These are phyloP conservation scores for Botrytis tulipae DNA, from an alignment of 2,329 filamentous ascomycete genomes.

Conservation along the genomic window DNA sequence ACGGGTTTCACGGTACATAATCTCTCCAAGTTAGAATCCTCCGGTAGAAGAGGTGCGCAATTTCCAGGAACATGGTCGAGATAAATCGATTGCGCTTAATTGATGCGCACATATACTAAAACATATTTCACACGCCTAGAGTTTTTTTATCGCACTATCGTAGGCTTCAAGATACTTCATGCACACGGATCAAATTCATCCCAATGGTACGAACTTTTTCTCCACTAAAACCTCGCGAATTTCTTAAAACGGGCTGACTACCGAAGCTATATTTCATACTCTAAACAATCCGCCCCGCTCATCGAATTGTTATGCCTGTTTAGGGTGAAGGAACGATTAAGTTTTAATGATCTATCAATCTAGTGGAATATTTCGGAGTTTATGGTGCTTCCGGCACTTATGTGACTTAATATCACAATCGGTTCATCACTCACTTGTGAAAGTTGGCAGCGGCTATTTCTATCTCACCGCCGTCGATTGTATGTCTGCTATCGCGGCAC, in stretches of 20 bases:
- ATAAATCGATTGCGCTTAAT: not conserved
- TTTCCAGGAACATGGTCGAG: not conserved
- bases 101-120: not conserved
- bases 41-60: not conserved
- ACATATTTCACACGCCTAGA: not conserved
- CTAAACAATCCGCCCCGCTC: not conserved
- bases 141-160: not conserved
- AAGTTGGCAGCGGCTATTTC: not conserved
- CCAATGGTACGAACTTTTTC: not conserved
- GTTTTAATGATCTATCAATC: not conserved
- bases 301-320: not conserved
- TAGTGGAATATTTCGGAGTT: not conserved
- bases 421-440: not conserved
- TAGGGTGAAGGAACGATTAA: not conserved
- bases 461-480: not conserved
- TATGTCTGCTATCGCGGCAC: not conserved
- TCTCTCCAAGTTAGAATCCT: conserved; percentile 2
- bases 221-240: not conserved
- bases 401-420: conserved; percentile 4
- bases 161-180: conserved; percentile 1
- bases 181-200: not conserved
- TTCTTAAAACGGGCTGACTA: not conserved
- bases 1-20: not conserved
- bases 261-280: not conserved
- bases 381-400: not conserved